Evolutionary conservation across 768 basidiomycete genomes (phyloP).

Genomic region (Tulasnella sp.): DNA sequence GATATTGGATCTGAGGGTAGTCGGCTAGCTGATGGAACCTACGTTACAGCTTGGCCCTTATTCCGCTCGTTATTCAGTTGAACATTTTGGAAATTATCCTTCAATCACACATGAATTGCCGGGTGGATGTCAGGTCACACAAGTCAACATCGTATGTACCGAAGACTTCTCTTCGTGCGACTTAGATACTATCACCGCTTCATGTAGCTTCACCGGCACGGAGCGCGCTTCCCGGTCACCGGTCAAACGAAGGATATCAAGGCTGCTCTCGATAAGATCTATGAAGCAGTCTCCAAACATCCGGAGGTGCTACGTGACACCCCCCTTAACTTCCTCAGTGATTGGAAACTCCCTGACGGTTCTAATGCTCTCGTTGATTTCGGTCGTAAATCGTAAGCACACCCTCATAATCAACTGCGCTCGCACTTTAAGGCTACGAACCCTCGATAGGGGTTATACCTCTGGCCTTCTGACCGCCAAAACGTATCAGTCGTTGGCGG

Average conservation of each 20-base stretch:
- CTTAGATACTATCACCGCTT: too few relatives aligned
- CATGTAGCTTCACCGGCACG: constrained; percentile 8
- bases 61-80: not conserved
- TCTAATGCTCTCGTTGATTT: constrained; percentile 1
- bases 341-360: not conserved
- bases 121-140: constrained; percentile 1
- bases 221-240: not conserved
- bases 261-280: not conserved
- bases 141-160: constrained; percentile 9
- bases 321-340: not conserved
- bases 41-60: constrained; percentile 2
- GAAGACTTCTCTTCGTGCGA: too few relatives aligned
- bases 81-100: not conserved
- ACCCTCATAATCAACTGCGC: not conserved
- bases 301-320: not conserved
- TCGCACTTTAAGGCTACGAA: not conserved
- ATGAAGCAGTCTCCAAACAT: not conserved
- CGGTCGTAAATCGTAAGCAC: constrained; percentile 4
- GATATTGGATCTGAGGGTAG: not conserved
- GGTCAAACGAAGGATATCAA: not conserved
- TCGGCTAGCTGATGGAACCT: not conserved
- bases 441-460: constrained; percentile 1
- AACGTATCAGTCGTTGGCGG: not conserved
- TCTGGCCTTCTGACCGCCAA: not conserved
- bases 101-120: not conserved